Conservation (phyloP, 1,284 basidiomycete genomes). For the Tilletiopsis washingtonensis region DNA sequence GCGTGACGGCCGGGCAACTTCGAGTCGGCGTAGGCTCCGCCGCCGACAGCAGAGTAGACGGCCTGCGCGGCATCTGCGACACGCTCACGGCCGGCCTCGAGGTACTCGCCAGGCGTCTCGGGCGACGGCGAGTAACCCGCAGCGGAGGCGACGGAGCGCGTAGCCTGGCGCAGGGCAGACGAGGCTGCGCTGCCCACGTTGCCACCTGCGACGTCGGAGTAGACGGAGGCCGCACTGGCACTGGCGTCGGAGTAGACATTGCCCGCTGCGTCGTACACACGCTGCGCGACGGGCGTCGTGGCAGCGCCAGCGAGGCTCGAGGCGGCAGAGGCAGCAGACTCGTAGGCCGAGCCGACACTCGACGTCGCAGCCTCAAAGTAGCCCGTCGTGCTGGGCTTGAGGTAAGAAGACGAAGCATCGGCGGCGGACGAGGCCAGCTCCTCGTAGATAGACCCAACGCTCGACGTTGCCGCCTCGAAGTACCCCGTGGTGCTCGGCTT, state of each 20-base stretch:
- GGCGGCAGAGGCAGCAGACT: not conserved
- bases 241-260: too few relatives aligned
- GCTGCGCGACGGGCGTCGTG: too few relatives aligned
- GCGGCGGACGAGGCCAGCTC: not conserved
- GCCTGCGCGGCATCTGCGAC: not conserved
- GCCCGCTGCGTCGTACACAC: too few relatives aligned
- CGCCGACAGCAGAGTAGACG: too few relatives aligned
- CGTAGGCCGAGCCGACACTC: conserved; percentile 1
- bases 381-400: not conserved
- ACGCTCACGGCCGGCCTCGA: not conserved
- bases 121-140: conserved; percentile 7
- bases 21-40: not conserved
- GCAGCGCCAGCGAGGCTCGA: conserved; percentile 3
- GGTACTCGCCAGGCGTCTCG: conserved; percentile 11
- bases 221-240: too few relatives aligned
- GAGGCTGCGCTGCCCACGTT: not conserved
- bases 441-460: not conserved
- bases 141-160: conserved; percentile 3
- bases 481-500: not conserved
- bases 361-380: not conserved
- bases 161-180: not conserved
- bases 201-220: not conserved
- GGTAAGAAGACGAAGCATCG: not conserved
- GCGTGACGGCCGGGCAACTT: not conserved
- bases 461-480: not conserved